Evolutionary conservation across 257 asterid genomes (phyloP), one percentile per base, ranked within the genome.

Genomic region (Echium plantagineum): DNA sequence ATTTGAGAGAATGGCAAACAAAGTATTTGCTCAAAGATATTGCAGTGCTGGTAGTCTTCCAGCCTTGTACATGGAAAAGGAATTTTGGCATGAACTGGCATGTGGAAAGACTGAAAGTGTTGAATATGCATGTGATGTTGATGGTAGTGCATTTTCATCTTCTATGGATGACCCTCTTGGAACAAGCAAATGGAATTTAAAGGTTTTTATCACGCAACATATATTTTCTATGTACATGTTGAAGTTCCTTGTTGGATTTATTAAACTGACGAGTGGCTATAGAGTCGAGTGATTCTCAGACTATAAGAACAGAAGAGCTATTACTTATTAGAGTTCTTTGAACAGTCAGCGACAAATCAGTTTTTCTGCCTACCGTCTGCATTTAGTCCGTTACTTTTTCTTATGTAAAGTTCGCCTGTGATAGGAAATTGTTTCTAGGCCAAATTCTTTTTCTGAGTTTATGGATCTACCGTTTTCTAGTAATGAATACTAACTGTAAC

Each of bases 81-180:
- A 78, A 54, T 78, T 75, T 57, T 78, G 84, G 81, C 52, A 66
- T 42, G 79, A 67, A 63, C 64, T 78, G 69, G 21, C 15, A 7
- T 28, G 19, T 24, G 72, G 73, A 57, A 78, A 70, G 66, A 75
- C 17, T 10, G 63, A 65, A 38, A 63, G 48, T 6, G 77, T 78
- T 12, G 84, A 75, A 57, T 78, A 78, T 47, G 84, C 72, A 22
- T 62, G 72, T 16, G 63, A 78, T 62, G 66, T 78, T 0, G 81
- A 78, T 63, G 84, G 84, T 0, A 78, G 75, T 60, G 84, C 84
- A 55, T 78, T 78, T 68, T 72, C 84, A 28, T 60, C 71, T 42
- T 60, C 79, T 52, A 47, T 57, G 10, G 47, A 15, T 4, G 81
- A 78, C 63, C 73, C 72, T 47, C 77, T 78, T 57, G 72, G 66